Evolutionary conservation across 192 early-diverging fungal species (phyloP).

Genomic region (Gaertneriomyces semiglobifer): DNA sequence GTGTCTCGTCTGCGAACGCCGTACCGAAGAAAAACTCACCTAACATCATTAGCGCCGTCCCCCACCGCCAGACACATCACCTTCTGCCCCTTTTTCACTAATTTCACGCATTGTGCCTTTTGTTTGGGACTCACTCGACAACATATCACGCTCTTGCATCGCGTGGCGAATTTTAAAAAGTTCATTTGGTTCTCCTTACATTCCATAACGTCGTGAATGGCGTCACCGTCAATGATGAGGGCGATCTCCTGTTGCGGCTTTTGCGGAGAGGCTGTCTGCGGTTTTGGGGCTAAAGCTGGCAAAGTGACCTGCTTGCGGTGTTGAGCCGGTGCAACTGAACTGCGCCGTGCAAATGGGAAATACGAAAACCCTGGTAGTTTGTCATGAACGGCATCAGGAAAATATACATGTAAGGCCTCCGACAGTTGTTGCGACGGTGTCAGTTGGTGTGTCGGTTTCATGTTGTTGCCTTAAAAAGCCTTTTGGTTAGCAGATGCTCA

Average conservation of each 20-base stretch:
- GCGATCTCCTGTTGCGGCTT: constrained; percentile 20
- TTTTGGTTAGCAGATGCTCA: too few relatives aligned
- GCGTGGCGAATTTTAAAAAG: constrained; percentile 72
- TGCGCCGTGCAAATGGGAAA: too few relatives aligned
- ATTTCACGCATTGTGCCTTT: constrained; percentile 77
- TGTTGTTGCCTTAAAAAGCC: too few relatives aligned
- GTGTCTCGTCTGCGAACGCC: neutral
- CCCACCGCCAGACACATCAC: constrained; percentile 83
- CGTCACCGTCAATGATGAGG: constrained; percentile 40
- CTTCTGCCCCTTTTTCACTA: constrained; percentile 43
- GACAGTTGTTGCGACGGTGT: too few relatives aligned
- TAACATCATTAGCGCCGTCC: constrained; percentile 91
- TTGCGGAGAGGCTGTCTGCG: too few relatives aligned
- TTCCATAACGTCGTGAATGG: constrained; percentile 41
- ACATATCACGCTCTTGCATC: constrained; percentile 80
- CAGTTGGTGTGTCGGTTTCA: too few relatives aligned
- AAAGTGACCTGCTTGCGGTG: too few relatives aligned
- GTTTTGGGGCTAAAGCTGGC: too few relatives aligned
- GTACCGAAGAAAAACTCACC: constrained; percentile 6
- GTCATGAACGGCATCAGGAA: too few relatives aligned
- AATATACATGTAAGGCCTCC: too few relatives aligned
- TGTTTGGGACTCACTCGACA: constrained; percentile 87
- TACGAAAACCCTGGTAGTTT: too few relatives aligned
- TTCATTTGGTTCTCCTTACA: constrained; percentile 47
- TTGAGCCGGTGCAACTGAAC: too few relatives aligned